Base-by-base conservation (phyloP, 768 basidiomycete genomes). In the Dioszegia crocea region DNA sequence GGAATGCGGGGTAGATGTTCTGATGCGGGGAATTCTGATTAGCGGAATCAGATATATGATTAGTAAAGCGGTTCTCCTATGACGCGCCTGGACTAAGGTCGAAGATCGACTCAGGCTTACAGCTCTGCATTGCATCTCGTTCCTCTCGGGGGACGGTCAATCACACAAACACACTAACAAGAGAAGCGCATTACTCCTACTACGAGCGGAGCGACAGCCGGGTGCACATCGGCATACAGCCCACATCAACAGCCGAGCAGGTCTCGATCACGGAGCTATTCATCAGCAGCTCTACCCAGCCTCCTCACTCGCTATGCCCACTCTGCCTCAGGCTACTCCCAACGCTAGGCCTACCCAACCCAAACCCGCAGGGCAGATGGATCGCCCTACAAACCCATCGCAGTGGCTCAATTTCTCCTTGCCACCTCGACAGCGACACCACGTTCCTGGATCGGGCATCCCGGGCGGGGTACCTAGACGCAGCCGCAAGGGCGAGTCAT, bases 331-430 rank as follows among this genome's bases (percentile, higher is more conserved):
- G 33, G 6, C 33, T 6, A 33, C 33, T 33, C 33, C 33, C 8
- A 33, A 33, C 33, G 33, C 33, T 14, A 33, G 33, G 14, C 33
- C 33, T 14, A 14, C 33, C 14, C 33, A 33, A 29, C 39, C 52
- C 24, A 54, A 38, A 16, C 38, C 38, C 29, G 23, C 39, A 24
- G 30, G 21, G 24, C 40, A 11, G 14, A 50, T 52, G 48, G 51
- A 53, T 24, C 38, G 56, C n/a, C 4, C 29, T 23, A 26, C 50
- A 2, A 61, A 72, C 45, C 70, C 70, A 2, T 63, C 67, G n/a
- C 56, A 67, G 64, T 73, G 71, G 71, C 87, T 97, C 73, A 94
- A 91, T 76, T 98, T 98, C 79, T 86, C 88, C 4, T 81, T 97
- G 26, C 93, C 94, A 65, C 91, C 92, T 17, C 82, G 93, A 16